phyloP scores from a whole-genome alignment of 768 basidiomycete species.

The Suillus ampliporus region DNA sequence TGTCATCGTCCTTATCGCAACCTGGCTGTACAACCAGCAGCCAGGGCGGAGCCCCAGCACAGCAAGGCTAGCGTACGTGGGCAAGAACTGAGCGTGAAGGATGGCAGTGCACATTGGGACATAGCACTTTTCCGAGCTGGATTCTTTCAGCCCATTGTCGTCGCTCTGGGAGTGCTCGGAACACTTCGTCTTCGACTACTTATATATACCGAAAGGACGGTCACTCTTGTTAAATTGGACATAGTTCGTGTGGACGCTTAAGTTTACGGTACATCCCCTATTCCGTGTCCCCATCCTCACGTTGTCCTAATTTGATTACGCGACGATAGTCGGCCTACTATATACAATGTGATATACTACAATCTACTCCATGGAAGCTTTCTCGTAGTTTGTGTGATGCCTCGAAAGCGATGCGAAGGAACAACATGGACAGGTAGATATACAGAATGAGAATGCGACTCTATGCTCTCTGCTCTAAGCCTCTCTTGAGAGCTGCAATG shows the following conservation, averaged over 20 bases:
- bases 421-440: conserved; percentile 23
- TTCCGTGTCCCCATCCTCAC: conserved; percentile 17
- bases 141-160: background rate
- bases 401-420: conserved; percentile 22
- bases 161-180: conserved; percentile 10
- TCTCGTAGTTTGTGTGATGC: conserved; percentile 9
- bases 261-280: conserved; percentile 27
- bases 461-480: conserved; percentile 49
- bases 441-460: background rate
- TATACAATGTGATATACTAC: conserved; percentile 37
- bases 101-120: conserved; percentile 1
- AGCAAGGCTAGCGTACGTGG: conserved; percentile 33
- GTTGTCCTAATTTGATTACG: conserved; percentile 16
- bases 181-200: conserved; percentile 26
- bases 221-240: conserved; percentile 34
- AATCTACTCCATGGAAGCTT: conserved; percentile 20
- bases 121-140: conserved; percentile 8
- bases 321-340: conserved; percentile 25
- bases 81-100: conserved; percentile 24
- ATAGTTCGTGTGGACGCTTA: conserved; percentile 22
- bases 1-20: conserved; percentile 81
- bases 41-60: conserved; percentile 45
- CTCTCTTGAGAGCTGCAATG: conserved; percentile 59
- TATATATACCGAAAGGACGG: conserved; percentile 28
- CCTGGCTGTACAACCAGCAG: conserved; percentile 91